phyloP scores from a whole-genome alignment of 495 filamentous ascomycete species.

The Tuber aestivum region DNA sequence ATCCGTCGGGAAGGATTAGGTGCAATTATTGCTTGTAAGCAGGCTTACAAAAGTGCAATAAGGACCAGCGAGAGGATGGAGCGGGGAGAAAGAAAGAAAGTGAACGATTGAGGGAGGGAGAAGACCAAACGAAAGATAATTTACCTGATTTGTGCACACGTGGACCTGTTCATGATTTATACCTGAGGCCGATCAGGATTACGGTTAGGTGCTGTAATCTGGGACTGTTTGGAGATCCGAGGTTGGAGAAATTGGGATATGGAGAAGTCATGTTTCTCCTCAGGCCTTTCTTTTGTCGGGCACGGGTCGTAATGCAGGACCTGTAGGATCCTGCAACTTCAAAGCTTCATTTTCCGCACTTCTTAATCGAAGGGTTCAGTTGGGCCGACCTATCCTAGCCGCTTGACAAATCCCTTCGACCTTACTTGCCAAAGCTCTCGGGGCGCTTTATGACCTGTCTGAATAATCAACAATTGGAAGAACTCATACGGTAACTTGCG shows the following conservation, averaged over 20 bases:
- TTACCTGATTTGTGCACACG: not conserved
- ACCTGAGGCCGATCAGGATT: not conserved
- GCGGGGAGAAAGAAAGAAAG: not conserved
- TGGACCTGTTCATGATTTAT: not conserved
- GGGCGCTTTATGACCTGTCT: slow-evolving; percentile 3
- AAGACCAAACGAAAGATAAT: not conserved
- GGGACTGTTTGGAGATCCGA: not conserved
- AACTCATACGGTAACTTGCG: not conserved
- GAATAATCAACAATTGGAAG: not conserved
- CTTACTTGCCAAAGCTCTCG: not conserved
- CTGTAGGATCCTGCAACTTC: not conserved
- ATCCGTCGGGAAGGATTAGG: not conserved
- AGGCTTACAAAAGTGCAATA: not conserved
- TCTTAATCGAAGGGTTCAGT: not conserved
- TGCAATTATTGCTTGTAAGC: not conserved
- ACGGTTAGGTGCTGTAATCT: not conserved
- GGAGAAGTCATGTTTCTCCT: not conserved
- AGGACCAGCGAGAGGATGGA: not conserved
- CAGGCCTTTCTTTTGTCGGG: not conserved
- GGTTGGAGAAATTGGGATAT: not conserved
- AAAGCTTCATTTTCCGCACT: not conserved
- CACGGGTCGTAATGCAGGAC: too few relatives aligned
- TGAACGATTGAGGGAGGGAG: not conserved
- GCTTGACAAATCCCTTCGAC: not conserved
- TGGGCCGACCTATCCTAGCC: not conserved